Evolutionary conservation across 2,329 filamentous ascomycete species (phyloP), one percentile per base, ranked within the genome.

Genomic region (Daldinia eschscholtzii): DNA sequence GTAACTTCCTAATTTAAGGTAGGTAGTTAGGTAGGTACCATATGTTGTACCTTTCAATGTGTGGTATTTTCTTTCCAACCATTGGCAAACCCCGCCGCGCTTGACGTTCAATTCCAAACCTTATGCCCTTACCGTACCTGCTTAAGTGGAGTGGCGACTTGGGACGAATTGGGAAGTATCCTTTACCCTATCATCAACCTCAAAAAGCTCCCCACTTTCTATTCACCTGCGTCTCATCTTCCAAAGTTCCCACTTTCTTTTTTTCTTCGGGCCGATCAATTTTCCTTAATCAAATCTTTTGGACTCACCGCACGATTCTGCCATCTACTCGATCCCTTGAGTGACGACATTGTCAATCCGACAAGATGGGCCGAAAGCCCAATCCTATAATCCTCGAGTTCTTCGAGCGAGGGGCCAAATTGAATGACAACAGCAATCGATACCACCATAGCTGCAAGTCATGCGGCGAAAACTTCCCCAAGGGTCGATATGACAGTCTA

Each of bases 401-500:
- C 84, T 98, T 97, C 80, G 89, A 93, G 79, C 89, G 94, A 74
- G 94, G 94, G 9, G 88, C 89, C 42, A 97, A 97, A 82, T 87
- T 97, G 75, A 89, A 91, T 77, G 93, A 97, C 82, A 91, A 92
- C 72, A 96, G 93, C 83, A 97, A 97, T 80, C 89, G 94, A 65
- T 98, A 98, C 78, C 91, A 93, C 75, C 93, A 97, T 78, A 96
- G 92, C 12, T 97, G 94, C 87, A 95, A 92, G 80, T 87, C 90
- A 72, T 97, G 93, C 79, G 93, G 93, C 73, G 92, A 96, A 81
- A 91, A 92, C 80, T 97, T 97, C 71, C 92, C 93, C 70, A 97
- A 97, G 79, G 94, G 94, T 68, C 89, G 94, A 70, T 91, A 93
- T 76, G 94, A 98, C 77, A 93, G 89, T 75, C 82, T 98, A 68